Percentiles rank a stretch among this genome's conserved stretches.
Evolutionary conservation across 2,329 filamentous ascomycete species (phyloP).

Genomic region (Talaromyces sp.): DNA sequence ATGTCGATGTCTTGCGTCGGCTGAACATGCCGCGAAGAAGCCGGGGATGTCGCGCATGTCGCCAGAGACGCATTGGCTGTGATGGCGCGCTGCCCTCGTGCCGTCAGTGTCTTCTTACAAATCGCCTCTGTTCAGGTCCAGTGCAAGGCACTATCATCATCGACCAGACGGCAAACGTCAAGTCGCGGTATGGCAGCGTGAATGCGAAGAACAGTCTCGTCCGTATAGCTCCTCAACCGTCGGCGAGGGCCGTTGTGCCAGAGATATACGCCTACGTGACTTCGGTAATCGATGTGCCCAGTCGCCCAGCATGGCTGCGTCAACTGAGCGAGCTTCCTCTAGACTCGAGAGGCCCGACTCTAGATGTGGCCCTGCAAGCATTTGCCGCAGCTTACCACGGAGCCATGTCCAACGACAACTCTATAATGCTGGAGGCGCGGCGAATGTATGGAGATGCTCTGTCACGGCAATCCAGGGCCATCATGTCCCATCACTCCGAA

Average conservation of each 20-base stretch:
- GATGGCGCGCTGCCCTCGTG: neutral
- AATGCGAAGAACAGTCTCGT: neutral
- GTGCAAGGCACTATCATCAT: slow-evolving; percentile 3
- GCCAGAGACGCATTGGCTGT: neutral
- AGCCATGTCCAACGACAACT: neutral
- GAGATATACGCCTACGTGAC: neutral
- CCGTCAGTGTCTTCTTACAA: slow-evolving; percentile 1
- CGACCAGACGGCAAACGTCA: neutral
- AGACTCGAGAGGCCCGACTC: neutral
- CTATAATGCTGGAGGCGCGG: neutral
- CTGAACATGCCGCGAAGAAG: neutral
- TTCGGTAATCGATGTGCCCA: neutral
- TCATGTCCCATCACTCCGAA: neutral
- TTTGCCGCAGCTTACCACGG: neutral
- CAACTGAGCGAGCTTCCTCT: neutral
- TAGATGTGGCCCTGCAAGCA: neutral
- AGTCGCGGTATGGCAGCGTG: neutral
- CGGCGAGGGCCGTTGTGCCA: neutral
- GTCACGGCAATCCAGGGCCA: slow-evolving; percentile 1
- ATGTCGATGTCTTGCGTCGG: neutral
- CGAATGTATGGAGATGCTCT: slow-evolving; percentile 1
- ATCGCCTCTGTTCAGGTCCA: neutral
- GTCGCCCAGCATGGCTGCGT: neutral
- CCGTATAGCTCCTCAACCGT: neutral
- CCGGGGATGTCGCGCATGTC: neutral